A percentile compares a stretch with the other conserved stretches of the same genome.
phyloP scores from a whole-genome alignment of 345 rosid species.

The Eucalyptus grandis region DNA sequence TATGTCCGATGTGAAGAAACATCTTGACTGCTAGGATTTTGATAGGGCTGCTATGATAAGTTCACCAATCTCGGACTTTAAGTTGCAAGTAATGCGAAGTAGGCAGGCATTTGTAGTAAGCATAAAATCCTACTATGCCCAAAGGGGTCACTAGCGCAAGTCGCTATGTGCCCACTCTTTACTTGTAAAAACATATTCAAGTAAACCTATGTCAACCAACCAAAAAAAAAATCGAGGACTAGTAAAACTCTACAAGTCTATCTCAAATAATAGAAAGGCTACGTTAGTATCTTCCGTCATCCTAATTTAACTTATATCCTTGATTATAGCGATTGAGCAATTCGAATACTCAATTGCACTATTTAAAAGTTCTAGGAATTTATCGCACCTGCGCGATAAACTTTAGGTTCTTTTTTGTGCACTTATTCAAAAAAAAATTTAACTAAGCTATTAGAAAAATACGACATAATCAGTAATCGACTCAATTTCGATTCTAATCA shows the following conservation, averaged over 20 bases:
- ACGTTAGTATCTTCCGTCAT: background rate
- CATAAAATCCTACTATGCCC: background rate
- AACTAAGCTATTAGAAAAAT: too few species aligned
- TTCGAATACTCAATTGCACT: fast-evolving
- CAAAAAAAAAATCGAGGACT: background rate
- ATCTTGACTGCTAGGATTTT: background rate
- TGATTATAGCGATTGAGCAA: background rate
- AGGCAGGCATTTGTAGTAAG: background rate
- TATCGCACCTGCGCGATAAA: fast-evolving
- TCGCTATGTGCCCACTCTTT: background rate
- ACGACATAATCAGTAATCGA: too few species aligned
- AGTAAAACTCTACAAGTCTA: background rate
- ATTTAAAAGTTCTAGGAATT: too few species aligned
- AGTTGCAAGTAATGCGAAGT: background rate
- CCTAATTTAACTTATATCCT: background rate
- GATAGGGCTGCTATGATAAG: background rate
- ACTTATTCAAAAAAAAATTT: too few species aligned
- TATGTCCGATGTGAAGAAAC: background rate
- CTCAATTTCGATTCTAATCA: background rate
- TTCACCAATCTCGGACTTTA: background rate
- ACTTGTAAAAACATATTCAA: background rate
- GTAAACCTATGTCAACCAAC: background rate
- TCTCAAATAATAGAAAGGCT: background rate
- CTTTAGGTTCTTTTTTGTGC: background rate
- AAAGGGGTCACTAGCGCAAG: background rate